A percentile compares a stretch with the other conserved stretches of the same genome.
phyloP scores from a whole-genome alignment of 2,329 filamentous ascomycete species.

The Ascochyta koolunga region DNA sequence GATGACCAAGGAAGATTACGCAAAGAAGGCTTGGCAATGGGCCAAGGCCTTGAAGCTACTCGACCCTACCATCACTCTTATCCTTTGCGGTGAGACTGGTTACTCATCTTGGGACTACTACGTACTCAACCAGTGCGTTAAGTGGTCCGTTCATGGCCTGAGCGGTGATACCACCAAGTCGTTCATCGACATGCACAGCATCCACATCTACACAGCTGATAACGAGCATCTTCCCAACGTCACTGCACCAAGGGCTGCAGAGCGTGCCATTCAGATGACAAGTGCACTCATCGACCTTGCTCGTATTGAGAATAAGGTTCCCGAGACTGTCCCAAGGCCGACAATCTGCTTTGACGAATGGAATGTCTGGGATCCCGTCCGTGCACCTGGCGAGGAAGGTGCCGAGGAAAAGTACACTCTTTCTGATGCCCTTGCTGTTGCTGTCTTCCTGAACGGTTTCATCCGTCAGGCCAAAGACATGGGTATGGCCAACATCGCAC shows the following conservation, averaged over 20 bases:
- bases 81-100: conserved; percentile 76
- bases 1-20: conserved; percentile 72
- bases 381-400: conserved; percentile 72
- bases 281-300: conserved; percentile 74
- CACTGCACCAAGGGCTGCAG: conserved; percentile 69
- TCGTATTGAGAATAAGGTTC: conserved; percentile 69
- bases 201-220: conserved; percentile 76
- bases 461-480: conserved; percentile 72
- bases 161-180: conserved; percentile 53
- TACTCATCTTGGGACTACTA: conserved; percentile 74
- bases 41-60: conserved; percentile 74
- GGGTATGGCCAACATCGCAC: conserved; percentile 80
- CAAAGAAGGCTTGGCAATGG: conserved; percentile 72
- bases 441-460: conserved; percentile 77
- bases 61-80: conserved; percentile 71
- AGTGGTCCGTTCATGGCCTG: conserved; percentile 58
- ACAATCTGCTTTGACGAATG: conserved; percentile 85
- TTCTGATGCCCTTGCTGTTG: conserved; percentile 76
- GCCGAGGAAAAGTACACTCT: conserved; percentile 75
- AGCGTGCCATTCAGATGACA: conserved; percentile 75
- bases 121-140: conserved; percentile 72
- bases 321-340: conserved; percentile 64
- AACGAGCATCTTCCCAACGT: conserved; percentile 49
- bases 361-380: conserved; percentile 80
- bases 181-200: conserved; percentile 80